Base-by-base conservation (phyloP, 2,329 filamentous ascomycete species). In the Trematosphaeria pertusa region DNA sequence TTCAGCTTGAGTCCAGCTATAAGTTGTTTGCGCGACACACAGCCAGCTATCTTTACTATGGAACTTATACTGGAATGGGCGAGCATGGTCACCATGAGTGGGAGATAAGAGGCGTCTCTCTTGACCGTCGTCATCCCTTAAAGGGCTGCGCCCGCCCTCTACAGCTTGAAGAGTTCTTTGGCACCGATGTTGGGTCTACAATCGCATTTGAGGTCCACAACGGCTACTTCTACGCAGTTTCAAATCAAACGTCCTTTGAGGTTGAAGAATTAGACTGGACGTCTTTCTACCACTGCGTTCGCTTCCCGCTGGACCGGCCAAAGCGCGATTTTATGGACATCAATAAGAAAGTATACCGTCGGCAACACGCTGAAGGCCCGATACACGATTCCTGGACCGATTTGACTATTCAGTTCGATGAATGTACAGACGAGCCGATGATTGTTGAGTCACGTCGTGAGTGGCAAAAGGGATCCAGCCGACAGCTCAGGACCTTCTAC, bases 381-480 rank as follows among this genome's bases (percentile, higher is more conserved):
- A 84, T 91, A 12, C 87, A 91, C 55, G 85, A 91, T 57, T 81
- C 86, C 2, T 92, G 88, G 87, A 87, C 83, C 0, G 82, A 84
- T 46, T 72, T 92, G 3, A 80, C 80, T 3, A 73, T 91, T 1
- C 78, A 82, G 20, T 76, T 75, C 24, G 82, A 89, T 48, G 84
- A 89, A 48, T 58, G 59, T 9, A 85, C 80, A 0, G 82, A 83
- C 1, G 68, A 77, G 11, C 69, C 88, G 1, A 75, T 81, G 39
- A 84, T 89, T 14, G 70, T 89, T 0, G 88, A 92, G 66, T 81
- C 81, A 21, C 79, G 88, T 11, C 85, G 84, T 20, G 88, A 91
- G 65, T 91, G 86, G 84, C 75, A 72, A 8, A 62, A 76, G 37
- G 79, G 78, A 2, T 60, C 21, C 17, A 85, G 83, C 46, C 79